Percentiles rank a stretch among this genome's conserved stretches.
Evolutionary conservation across 257 asterid species (phyloP).

Genomic region (Ajuga chamaepitys): DNA sequence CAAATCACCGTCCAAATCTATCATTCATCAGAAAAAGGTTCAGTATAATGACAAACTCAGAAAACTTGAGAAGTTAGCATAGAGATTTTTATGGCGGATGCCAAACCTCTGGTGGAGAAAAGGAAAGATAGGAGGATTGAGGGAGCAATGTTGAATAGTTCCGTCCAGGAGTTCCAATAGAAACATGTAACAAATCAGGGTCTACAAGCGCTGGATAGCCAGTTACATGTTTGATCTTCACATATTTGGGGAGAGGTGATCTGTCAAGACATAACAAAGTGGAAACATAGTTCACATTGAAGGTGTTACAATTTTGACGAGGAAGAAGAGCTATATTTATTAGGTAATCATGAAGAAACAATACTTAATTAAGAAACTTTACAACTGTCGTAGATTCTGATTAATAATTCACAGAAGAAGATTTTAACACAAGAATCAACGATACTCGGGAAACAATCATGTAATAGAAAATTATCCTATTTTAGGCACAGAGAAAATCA

Average conservation of each 20-base stretch:
- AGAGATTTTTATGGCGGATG: background rate
- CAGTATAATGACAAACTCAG: no score
- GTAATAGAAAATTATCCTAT: background rate
- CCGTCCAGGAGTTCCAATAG: slow-evolving; percentile 55
- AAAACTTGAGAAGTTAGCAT: background rate
- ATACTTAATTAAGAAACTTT: no score
- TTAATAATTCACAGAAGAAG: background rate
- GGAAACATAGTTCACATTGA: background rate
- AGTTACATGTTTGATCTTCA: slow-evolving; percentile 44
- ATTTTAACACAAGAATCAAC: background rate
- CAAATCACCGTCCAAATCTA: no score
- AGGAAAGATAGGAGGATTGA: slow-evolving; percentile 57
- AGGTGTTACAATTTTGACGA: no score
- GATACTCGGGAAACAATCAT: background rate
- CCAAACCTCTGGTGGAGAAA: slow-evolving; percentile 90
- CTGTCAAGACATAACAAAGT: slow-evolving; percentile 30
- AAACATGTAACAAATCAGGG: slow-evolving; percentile 36
- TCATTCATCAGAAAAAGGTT: no score
- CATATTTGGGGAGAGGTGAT: slow-evolving; percentile 58
- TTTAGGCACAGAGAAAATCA: background rate
- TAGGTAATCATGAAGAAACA: no score
- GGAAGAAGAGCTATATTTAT: no score
- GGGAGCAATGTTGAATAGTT: slow-evolving; percentile 29
- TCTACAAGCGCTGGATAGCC: slow-evolving; percentile 69
- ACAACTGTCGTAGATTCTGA: background rate